These are phyloP conservation scores for Lumnitzera littorea DNA, from an alignment of 345 rosid species.

Conservation along the genomic window DNA sequence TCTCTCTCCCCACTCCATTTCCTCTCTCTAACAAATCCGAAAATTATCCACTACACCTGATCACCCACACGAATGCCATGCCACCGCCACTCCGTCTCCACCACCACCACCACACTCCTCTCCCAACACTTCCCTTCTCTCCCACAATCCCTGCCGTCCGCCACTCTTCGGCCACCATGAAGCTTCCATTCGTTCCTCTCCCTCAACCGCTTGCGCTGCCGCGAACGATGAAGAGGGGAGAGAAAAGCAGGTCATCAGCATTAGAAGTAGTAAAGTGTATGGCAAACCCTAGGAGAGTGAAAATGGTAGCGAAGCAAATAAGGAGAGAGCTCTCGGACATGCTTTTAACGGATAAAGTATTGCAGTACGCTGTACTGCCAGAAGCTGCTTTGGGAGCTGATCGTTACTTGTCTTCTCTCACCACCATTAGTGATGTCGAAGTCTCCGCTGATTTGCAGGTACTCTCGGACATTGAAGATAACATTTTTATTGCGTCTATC, in stretches of 20 bases:
- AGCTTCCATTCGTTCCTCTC: constrained; percentile 7
- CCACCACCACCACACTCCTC: too few species aligned
- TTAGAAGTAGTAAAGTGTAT: constrained; percentile 47
- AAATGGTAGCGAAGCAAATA: constrained; percentile 88
- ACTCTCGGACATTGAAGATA: neutral
- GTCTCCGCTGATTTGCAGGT: constrained; percentile 86
- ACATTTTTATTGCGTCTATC: neutral
- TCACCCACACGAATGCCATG: too few species aligned
- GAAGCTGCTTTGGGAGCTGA: constrained; percentile 89
- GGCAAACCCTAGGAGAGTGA: constrained; percentile 88
- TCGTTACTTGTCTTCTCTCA: constrained; percentile 73
- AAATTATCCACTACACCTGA: too few species aligned
- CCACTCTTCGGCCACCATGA: too few species aligned
- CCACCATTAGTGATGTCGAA: constrained; percentile 81
- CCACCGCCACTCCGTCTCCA: too few species aligned
- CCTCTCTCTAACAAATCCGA: too few species aligned
- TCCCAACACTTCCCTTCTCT: too few species aligned
- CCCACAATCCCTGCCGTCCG: too few species aligned
- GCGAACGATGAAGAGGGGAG: neutral
- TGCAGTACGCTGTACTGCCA: constrained; percentile 78
- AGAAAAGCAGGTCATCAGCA: neutral
- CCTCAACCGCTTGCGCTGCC: constrained; percentile 15
- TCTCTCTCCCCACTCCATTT: too few species aligned
- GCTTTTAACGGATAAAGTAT: constrained; percentile 75
- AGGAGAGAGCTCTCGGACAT: constrained; percentile 85